Evolutionary conservation across 352 stramenopile genomes (phyloP).

Genomic region (Discostella stelligera): DNA sequence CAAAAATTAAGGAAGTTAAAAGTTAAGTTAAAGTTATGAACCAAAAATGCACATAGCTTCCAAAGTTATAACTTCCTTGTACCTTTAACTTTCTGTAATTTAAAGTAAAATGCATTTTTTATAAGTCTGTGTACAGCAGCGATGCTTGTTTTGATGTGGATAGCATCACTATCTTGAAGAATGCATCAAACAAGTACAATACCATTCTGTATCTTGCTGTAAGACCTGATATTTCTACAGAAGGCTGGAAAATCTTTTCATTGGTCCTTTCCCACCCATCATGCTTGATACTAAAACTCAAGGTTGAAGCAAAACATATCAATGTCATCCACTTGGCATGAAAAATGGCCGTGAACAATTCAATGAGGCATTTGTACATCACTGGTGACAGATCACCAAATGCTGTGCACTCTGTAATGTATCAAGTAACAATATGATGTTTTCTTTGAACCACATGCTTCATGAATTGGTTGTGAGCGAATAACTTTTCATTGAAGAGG

Average conservation of each 20-base stretch:
- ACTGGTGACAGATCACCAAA: background rate
- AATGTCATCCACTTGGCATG: background rate
- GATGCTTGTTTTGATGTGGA: background rate
- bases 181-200: background rate
- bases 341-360: background rate
- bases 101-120: too few relatives aligned
- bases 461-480: background rate
- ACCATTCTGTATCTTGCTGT: background rate
- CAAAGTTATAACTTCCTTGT: too few relatives aligned
- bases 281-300: background rate
- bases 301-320: background rate
- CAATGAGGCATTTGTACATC: background rate
- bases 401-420: background rate
- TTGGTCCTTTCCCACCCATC: background rate
- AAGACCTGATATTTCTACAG: background rate
- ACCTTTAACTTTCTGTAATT: too few relatives aligned
- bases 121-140: background rate
- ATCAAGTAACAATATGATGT: background rate
- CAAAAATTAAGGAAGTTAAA: too few relatives aligned
- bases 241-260: background rate
- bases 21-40: too few relatives aligned
- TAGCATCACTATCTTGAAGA: background rate
- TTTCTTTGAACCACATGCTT: background rate
- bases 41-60: too few relatives aligned
- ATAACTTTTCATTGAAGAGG: background rate